These are phyloP conservation scores for Psidium guajava DNA, from an alignment of 345 rosid species.

Conservation along the genomic window DNA sequence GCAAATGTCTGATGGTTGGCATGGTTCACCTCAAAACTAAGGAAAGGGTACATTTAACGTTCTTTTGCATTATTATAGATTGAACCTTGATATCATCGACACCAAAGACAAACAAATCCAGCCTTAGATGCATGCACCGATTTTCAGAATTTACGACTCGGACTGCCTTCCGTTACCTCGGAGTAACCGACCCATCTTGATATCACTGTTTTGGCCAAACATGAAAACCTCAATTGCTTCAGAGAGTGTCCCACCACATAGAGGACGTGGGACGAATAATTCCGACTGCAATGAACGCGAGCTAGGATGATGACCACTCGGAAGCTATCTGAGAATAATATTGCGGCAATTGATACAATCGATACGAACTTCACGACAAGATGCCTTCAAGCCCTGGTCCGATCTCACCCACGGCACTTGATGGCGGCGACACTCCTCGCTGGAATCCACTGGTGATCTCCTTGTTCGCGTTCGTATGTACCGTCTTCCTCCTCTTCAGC, in stretches of 20 bases:
- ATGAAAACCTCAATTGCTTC: neutral
- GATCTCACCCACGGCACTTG: neutral
- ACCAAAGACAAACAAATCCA: neutral
- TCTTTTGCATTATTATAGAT: neutral
- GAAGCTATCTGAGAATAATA: neutral
- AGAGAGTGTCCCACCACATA: neutral
- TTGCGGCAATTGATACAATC: neutral
- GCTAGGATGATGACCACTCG: neutral
- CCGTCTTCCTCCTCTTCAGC: slow-evolving; percentile 3
- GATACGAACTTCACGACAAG: neutral
- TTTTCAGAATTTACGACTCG: neutral
- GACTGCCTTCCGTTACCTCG: neutral
- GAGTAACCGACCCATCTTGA: neutral
- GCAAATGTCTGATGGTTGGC: neutral
- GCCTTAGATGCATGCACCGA: neutral
- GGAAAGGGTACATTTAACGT: neutral
- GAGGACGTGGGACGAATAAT: neutral
- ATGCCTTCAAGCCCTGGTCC: neutral
- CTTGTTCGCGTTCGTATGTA: neutral
- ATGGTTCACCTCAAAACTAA: neutral
- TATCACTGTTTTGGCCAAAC: neutral
- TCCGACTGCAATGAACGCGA: neutral
- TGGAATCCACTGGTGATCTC: slow-evolving; percentile 4
- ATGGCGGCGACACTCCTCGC: neutral
- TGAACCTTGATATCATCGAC: neutral